Base-by-base conservation (phyloP, 148 eudicot genomes). In the Vaccinium corymbosum region DNA sequence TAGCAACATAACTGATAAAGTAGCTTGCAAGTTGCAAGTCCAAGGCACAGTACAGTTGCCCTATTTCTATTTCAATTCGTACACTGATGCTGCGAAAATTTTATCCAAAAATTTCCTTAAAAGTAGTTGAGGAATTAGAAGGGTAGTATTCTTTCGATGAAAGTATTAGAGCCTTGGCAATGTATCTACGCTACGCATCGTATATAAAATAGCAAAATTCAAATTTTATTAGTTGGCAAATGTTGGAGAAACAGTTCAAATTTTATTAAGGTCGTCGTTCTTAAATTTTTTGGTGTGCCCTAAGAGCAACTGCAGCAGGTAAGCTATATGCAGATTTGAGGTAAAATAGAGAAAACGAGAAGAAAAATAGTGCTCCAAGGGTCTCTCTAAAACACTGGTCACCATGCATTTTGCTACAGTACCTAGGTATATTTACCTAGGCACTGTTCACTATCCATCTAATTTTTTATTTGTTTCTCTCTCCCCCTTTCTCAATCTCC, bases 21-120 rank as follows among this genome's bases (percentile, higher is more conserved):
- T 81, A 79, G 53, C 2, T 82, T 27, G 42, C 59, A 82, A 61
- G 80, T 82, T 27, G 42, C 76, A 82, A 61, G 80, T 68, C 38
- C 73, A 68, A 29, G 42, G 4, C 17, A 68, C 12, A 11, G 73
- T 29, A 29, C 73, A 27, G 12, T 1, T 27, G 19, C 73, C 73
- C 29, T 27, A 27, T 68, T 68, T 68, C 73, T 4, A 22, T 20
- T 29, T 13, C 27, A 27, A 68, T 27, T 68, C 42, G 38, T 68
- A 17, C 38, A 68, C 27, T 25, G 73, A 11, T 64, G 14, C 13
- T 4, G 19, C 13, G 42, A 12, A 4, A 68, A 27, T 68, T 27
- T 68, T 68, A 35, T 68, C 6, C 22, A 3, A 9, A 64, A 22
- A 22, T 64, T 64, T 64, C 29, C 70, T 0, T 7, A n/a, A n/a